These are phyloP conservation scores for Epichloe hybrida DNA, from an alignment of 2,329 filamentous ascomycete species.

Conservation along the genomic window DNA sequence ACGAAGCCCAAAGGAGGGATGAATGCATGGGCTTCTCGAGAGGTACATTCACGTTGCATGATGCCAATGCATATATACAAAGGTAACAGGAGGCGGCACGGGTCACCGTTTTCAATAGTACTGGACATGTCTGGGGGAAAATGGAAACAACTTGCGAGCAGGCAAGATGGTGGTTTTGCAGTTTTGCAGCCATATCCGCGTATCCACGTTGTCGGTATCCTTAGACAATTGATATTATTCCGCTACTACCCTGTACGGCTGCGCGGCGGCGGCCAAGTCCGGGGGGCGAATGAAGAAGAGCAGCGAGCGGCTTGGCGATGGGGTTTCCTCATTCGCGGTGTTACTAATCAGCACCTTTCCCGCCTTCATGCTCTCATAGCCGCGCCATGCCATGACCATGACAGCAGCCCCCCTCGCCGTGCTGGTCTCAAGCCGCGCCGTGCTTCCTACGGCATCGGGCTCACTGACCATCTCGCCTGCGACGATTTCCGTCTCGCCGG, in stretches of 20 bases:
- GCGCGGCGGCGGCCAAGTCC: not conserved
- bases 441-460: constrained; percentile 57
- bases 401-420: constrained; percentile 46
- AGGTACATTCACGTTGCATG: not conserved
- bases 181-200: not conserved
- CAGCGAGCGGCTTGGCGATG: too few relatives aligned
- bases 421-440: constrained; percentile 69
- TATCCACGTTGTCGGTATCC: not conserved
- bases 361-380: too few relatives aligned
- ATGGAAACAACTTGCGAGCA: not conserved
- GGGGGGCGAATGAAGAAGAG: not conserved
- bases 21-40: not conserved
- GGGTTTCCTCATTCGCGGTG: too few relatives aligned
- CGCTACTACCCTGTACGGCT: too few relatives aligned
- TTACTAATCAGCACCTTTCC: too few relatives aligned
- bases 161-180: not conserved
- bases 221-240: not conserved
- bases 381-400: not conserved
- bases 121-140: not conserved
- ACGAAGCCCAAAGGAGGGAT: too few relatives aligned
- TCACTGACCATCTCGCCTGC: constrained; percentile 58
- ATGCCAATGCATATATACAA: constrained; percentile 1
- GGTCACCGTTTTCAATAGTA: not conserved
- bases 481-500: constrained; percentile 65
- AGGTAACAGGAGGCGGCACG: not conserved